Percentiles rank a stretch among this genome's conserved stretches.
phyloP scores from a whole-genome alignment of 352 stramenopile species.

The Phytophthora sp. region DNA sequence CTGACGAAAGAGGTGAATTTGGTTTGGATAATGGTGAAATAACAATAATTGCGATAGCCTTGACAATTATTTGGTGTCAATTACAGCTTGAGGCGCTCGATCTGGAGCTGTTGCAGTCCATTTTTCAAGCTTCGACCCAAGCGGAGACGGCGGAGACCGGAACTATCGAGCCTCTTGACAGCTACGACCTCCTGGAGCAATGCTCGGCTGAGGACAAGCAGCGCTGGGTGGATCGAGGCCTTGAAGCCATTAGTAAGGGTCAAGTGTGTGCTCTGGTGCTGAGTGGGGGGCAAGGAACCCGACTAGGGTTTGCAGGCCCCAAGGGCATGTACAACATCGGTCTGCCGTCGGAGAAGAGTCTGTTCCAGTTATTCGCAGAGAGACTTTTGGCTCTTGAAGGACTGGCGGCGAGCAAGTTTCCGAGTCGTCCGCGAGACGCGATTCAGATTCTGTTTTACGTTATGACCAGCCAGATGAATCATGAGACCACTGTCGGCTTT shows the following conservation, averaged over 20 bases:
- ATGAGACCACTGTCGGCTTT: slow-evolving; percentile 90
- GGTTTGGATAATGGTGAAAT: background rate
- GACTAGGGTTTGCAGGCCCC: slow-evolving; percentile 95
- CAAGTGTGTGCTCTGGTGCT: slow-evolving; percentile 96
- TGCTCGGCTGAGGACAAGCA: slow-evolving; percentile 49
- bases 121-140: slow-evolving; percentile 66
- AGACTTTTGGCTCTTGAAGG: slow-evolving; percentile 81
- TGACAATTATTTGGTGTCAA: background rate
- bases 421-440: slow-evolving; percentile 3
- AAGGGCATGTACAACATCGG: slow-evolving; percentile 96
- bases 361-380: slow-evolving; percentile 96
- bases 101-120: slow-evolving; percentile 65
- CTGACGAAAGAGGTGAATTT: slow-evolving; percentile 59
- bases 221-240: slow-evolving; percentile 53
- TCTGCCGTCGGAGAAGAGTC: slow-evolving; percentile 89
- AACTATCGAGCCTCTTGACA: slow-evolving; percentile 67
- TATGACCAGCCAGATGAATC: slow-evolving; percentile 98
- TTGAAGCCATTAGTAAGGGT: slow-evolving; percentile 83
- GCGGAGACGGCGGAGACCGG: slow-evolving; percentile 14
- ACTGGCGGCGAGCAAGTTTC: slow-evolving; percentile 37
- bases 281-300: slow-evolving; percentile 95
- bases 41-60: background rate
- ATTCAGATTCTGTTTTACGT: slow-evolving; percentile 91
- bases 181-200: slow-evolving; percentile 64
- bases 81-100: slow-evolving; percentile 70